Percentiles rank a stretch among this genome's conserved stretches.
Conservation (phyloP, 2,329 filamentous ascomycete species). For the Pestalotiopsis sp. region DNA sequence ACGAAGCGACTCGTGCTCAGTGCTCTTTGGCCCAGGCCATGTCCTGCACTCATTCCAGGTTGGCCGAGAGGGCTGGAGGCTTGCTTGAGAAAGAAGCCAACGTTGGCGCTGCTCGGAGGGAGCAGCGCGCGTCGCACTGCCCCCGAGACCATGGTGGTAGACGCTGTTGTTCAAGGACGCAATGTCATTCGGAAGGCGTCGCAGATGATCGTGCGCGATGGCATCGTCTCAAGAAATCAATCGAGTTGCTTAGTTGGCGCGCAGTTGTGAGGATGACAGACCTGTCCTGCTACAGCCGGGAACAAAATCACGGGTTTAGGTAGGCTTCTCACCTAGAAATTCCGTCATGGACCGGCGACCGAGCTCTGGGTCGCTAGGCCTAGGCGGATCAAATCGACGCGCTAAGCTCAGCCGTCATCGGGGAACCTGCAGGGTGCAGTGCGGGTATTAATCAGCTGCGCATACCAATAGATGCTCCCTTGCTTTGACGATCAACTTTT, state of each 20-base stretch:
- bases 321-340: background rate
- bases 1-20: background rate
- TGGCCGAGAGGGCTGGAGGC: constrained; percentile 14
- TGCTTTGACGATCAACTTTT: no score
- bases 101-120: constrained; percentile 45
- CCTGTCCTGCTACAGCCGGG: background rate
- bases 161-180: constrained; percentile 22
- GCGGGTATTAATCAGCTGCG: background rate
- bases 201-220: constrained; percentile 17
- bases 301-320: background rate
- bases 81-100: constrained; percentile 24
- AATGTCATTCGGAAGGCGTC: constrained; percentile 17
- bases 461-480: background rate
- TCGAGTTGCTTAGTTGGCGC: background rate
- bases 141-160: constrained; percentile 49
- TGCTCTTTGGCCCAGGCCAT: background rate
- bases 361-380: background rate
- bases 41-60: background rate
- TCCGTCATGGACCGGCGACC: background rate
- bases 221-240: constrained; percentile 16
- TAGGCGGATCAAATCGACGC: background rate
- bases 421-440: background rate
- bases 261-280: background rate
- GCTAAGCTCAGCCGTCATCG: background rate
- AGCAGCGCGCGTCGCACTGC: constrained; percentile 52